phyloP scores from a whole-genome alignment of 169 alveolate genomes.

The Theileria equi region DNA sequence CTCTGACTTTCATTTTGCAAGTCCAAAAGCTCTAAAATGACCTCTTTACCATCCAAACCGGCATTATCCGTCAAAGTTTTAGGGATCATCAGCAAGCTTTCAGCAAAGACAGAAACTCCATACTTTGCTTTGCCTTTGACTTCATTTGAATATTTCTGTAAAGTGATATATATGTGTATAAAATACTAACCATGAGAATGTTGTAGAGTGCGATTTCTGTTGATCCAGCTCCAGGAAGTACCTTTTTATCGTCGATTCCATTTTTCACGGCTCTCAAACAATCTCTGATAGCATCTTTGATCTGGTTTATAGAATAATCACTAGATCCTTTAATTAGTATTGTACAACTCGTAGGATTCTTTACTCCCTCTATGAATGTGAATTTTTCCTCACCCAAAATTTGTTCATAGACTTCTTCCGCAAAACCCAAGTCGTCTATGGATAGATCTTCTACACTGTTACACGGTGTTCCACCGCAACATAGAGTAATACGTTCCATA shows the following conservation, averaged over 20 bases:
- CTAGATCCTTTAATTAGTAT: constrained; percentile 96
- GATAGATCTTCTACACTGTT: constrained; percentile 94
- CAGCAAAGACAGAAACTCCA: constrained; percentile 95
- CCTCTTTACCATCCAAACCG: constrained; percentile 93
- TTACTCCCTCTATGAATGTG: constrained; percentile 97
- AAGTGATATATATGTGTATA: constrained; percentile 2
- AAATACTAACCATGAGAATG: constrained; percentile 68
- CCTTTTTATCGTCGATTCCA: constrained; percentile 91
- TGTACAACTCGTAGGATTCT: constrained; percentile 94
- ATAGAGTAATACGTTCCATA: constrained; percentile 95
- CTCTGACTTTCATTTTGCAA: constrained; percentile 80
- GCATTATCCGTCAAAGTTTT: constrained; percentile 95
- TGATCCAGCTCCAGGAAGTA: constrained; percentile 98
- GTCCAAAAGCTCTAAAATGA: constrained; percentile 84
- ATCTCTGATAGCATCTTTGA: constrained; percentile 96
- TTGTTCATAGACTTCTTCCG: constrained; percentile 92
- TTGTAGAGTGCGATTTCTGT: constrained; percentile 91
- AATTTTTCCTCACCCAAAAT: constrained; percentile 96
- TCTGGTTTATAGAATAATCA: constrained; percentile 93
- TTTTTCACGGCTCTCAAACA: constrained; percentile 96
- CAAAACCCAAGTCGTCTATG: constrained; percentile 95
- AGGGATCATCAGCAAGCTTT: constrained; percentile 91
- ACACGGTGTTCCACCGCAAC: constrained; percentile 98
- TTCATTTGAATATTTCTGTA: constrained; percentile 43
- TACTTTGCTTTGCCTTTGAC: constrained; percentile 91